Evolutionary conservation across 192 early-diverging fungal genomes (phyloP), one percentile per base, ranked within the genome.

Genomic region (Entomortierella beljakovae): DNA sequence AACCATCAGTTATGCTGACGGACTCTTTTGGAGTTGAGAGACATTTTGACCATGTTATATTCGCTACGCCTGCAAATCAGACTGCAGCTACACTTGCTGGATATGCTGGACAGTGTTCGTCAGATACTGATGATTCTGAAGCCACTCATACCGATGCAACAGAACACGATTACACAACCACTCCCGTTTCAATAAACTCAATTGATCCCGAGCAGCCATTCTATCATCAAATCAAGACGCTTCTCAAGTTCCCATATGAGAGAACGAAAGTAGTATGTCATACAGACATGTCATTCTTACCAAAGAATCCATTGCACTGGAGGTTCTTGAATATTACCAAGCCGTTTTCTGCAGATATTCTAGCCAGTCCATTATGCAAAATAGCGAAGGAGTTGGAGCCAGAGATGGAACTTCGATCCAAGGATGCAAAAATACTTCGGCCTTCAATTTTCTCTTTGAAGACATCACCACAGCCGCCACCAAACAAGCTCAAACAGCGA

Each of bases 211-310:
- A 37, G 0, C 66, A 68, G 15, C 65, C 74, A 6, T 77, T 69
- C 34, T 77, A 46, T 42, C 29, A 57, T 4, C 81, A 83, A 54
- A 84, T 86, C 18, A 62, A 60, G 34, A 82, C 69, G 37, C 66
- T 86, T 7, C 33, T 61, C 31, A 73, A 75, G 40, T 83, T 86
- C 26, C 74, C 65, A 3, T 86, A 86, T 43, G 85, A 86, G 20
- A 64, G 71, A 4, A 80, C 82, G 2, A 57, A 72, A 7, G 85
- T 86, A 18, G 71, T 86, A 6, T 80, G 81, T 49, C 85, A 86
- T n/a, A 86, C 82, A 1, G 85, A 86, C 42, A 77, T 65, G 2
- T 60, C 71, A 18, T 70, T 86, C 43, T 60, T 86, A 23, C 82
- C 85, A 29, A 65, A 61, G 25, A 60, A 83, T 25, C 61, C 64